Evolutionary conservation across 768 basidiomycete genomes (phyloP), one percentile per base, ranked within the genome.

Genomic region (Vararia minispora): DNA sequence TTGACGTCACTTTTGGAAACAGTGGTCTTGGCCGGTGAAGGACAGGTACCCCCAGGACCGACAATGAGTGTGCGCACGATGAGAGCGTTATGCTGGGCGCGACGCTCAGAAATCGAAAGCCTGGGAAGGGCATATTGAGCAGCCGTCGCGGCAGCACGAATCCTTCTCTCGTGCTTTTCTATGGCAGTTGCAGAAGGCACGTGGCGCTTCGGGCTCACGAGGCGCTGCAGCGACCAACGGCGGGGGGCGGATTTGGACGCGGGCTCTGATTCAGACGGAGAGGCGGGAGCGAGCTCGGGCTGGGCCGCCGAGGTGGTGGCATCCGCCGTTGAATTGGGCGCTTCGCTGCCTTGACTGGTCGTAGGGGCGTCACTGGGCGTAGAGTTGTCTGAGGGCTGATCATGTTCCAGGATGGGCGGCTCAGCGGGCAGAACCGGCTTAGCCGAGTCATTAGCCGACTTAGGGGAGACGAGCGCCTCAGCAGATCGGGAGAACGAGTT

Each of bases 11-110:
- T 64, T 42, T 62, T 68, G 24, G 72, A 68, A 9, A 62, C 44
- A 4, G 60, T 63, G 40, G 57, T 55, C 30, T 46, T 44, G 18
- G 66, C 62, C 14, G 60, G 48, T 3, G 57, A 40, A 3, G 49
- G 45, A 17, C 42, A 39, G 47, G 30, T 14, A 14, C 31, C 37
- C 17, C 23, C 34, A 3, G 25, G 30, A 2, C 84, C 86, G 44
- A 83, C 56, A 45, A 88, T 88, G 46, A 87, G 62, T 7, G 74
- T 64, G 37, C 79, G 79, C 28, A 84, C 61, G 30, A 74, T 55
- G 37, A 71, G 43, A 2, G 86, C 86, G 14, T 72, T 75, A 44
- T 76, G 64, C 49, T 71, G 69, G 14, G 82, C 80, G 3, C 69
- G 69, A 52, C 67, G 76, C 36, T 81, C 71, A 6, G 74, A 65